A percentile compares a stretch with the other conserved stretches of the same genome.
phyloP scores from a whole-genome alignment of 75 land plant species.

The Picea glauca region DNA sequence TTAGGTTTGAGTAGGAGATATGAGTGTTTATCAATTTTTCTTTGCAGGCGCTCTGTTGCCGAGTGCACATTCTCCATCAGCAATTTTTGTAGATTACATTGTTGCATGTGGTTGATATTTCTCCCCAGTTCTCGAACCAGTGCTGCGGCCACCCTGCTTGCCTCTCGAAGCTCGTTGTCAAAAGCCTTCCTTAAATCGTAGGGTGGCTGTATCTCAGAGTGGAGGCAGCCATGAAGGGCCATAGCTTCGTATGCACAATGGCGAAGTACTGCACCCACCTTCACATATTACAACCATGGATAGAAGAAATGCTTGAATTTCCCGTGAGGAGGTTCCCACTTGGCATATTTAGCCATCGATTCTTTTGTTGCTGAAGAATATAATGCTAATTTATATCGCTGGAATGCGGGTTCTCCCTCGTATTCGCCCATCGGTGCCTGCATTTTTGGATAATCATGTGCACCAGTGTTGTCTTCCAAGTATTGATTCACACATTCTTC shows the following conservation, averaged over 20 bases:
- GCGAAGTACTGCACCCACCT: constrained; percentile 59
- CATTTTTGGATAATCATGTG: too few relatives aligned
- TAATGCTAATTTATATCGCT: too few relatives aligned
- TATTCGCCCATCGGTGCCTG: too few relatives aligned
- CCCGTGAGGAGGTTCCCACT: constrained; percentile 82
- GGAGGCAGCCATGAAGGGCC: constrained; percentile 63
- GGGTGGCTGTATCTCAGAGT: constrained; percentile 58
- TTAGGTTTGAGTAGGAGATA: neutral
- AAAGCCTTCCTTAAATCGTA: constrained; percentile 35
- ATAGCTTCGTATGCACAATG: constrained; percentile 64
- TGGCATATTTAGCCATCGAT: constrained; percentile 44
- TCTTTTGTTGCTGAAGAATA: too few relatives aligned
- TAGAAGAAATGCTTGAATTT: constrained; percentile 45
- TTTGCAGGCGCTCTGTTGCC: constrained; percentile 31
- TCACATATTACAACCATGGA: constrained; percentile 64
- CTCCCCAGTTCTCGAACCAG: constrained; percentile 43
- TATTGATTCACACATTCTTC: too few relatives aligned
- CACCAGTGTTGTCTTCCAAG: too few relatives aligned
- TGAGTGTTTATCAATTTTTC: constrained; percentile 39
- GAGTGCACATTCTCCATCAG: constrained; percentile 34
- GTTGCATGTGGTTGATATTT: constrained; percentile 42
- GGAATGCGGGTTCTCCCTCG: too few relatives aligned
- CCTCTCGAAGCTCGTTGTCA: constrained; percentile 46
- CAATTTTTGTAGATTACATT: constrained; percentile 22
- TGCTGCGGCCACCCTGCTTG: constrained; percentile 40